Percentiles rank a stretch among this genome's conserved stretches.
Evolutionary conservation across 2,329 filamentous ascomycete species (phyloP).

Genomic region (Apiospora rasikravindrae): DNA sequence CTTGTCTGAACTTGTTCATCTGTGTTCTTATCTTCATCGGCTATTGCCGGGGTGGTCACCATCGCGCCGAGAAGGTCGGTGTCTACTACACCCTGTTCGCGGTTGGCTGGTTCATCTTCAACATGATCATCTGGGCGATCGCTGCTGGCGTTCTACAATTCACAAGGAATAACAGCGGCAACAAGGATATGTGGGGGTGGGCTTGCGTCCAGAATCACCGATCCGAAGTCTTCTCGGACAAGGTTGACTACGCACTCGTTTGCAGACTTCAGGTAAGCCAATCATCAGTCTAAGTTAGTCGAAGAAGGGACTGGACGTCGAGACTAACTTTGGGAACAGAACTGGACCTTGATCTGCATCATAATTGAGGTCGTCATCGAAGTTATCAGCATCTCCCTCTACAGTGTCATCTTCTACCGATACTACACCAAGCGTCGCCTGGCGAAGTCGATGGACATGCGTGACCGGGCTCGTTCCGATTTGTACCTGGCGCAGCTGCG

Average conservation of each 20-base stretch:
- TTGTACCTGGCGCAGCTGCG: constrained; percentile 89
- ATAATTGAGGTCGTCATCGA: constrained; percentile 97
- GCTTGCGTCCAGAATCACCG: constrained; percentile 91
- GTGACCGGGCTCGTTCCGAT: constrained; percentile 92
- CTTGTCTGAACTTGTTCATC: constrained; percentile 79
- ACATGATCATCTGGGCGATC: constrained; percentile 88
- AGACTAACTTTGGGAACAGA: constrained; percentile 57
- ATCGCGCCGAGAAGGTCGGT: constrained; percentile 86
- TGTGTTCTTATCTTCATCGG: constrained; percentile 81
- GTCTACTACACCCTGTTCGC: constrained; percentile 97
- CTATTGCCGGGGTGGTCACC: constrained; percentile 89
- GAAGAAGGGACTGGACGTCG: constrained; percentile 3
- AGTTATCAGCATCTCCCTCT: constrained; percentile 87
- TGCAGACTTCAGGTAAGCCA: constrained; percentile 80
- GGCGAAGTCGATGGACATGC: constrained; percentile 93
- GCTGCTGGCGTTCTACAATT: constrained; percentile 85
- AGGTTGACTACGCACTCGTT: constrained; percentile 87
- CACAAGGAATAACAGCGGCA: constrained; percentile 71
- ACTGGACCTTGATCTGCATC: constrained; percentile 95
- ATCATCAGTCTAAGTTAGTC: neutral
- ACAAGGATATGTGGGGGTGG: constrained; percentile 98
- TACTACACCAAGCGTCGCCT: constrained; percentile 97
- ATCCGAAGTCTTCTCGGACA: constrained; percentile 74
- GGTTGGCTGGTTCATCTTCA: constrained; percentile 91
- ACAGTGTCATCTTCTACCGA: constrained; percentile 94